Percentiles rank a stretch among this genome's conserved stretches.
Evolutionary conservation across 306 rosid genomes (phyloP).

Genomic region (Prosopis cineraria): DNA sequence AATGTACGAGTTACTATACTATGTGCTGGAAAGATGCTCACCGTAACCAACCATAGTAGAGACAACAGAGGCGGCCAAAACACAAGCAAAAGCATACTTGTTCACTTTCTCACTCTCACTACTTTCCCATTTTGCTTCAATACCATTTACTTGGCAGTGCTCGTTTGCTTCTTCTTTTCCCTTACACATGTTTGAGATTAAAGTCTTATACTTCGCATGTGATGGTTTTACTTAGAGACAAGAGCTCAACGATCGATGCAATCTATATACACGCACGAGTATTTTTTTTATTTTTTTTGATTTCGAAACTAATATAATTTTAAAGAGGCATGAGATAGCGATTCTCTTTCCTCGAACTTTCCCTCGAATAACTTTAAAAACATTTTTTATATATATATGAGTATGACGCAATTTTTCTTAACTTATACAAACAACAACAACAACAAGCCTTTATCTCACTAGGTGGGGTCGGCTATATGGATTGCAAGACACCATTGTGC

Average conservation of each 20-base stretch:
- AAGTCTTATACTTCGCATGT: not conserved
- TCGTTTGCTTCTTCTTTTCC: not conserved
- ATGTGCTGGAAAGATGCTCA: not conserved
- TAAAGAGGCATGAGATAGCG: not conserved
- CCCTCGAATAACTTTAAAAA: no score
- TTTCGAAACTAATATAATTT: not conserved
- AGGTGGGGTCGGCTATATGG: no score
- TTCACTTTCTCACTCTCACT: constrained; percentile 26
- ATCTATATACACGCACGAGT: not conserved
- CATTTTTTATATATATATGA: no score
- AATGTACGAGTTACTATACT: not conserved
- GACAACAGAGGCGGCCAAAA: constrained; percentile 46
- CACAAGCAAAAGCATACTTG: constrained; percentile 53
- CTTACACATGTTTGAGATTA: not conserved
- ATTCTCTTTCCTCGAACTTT: not conserved
- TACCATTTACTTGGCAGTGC: not conserved
- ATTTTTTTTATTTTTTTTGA: no score
- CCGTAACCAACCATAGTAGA: constrained; percentile 46
- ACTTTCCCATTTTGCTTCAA: not conserved
- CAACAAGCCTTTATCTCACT: no score
- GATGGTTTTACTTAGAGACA: not conserved
- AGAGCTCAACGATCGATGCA: not conserved
- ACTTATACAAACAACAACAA: no score
- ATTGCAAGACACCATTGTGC: no score
- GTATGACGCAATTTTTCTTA: not conserved